phyloP scores from a whole-genome alignment of 768 basidiomycete species.

The Trametes meyenii region DNA sequence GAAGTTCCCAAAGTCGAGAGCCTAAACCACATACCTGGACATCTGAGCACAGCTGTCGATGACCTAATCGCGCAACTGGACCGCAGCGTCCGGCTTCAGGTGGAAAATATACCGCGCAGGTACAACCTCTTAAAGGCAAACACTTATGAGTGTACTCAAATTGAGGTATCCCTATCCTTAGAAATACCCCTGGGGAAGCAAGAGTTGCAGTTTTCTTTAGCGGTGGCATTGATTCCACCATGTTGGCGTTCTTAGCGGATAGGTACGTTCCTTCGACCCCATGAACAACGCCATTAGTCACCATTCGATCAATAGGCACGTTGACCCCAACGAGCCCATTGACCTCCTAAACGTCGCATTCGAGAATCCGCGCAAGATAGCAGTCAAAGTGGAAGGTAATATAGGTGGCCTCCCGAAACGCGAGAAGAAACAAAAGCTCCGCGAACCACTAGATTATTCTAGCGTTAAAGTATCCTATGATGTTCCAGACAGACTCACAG shows the following conservation, averaged over 20 bases:
- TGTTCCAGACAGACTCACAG: conserved; percentile 90
- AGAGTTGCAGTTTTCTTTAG: conserved; percentile 89
- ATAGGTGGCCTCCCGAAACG: conserved; percentile 44
- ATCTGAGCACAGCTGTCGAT: conserved; percentile 48
- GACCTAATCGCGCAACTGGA: conserved; percentile 58
- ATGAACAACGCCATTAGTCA: not conserved
- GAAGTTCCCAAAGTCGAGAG: conserved; percentile 38
- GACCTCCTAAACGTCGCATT: conserved; percentile 94
- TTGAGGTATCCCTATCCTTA: not conserved
- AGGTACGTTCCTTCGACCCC: conserved; percentile 44
- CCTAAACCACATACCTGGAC: conserved; percentile 47
- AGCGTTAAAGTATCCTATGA: conserved; percentile 49
- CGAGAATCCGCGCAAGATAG: conserved; percentile 87
- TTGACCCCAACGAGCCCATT: conserved; percentile 78
- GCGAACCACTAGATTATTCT: conserved; percentile 30
- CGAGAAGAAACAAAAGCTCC: conserved; percentile 43
- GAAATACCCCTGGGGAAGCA: conserved; percentile 41
- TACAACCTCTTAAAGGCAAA: conserved; percentile 33
- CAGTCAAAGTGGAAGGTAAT: conserved; percentile 50
- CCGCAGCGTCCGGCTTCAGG: conserved; percentile 66
- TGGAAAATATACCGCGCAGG: conserved; percentile 64
- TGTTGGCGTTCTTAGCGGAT: conserved; percentile 80
- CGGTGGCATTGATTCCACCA: conserved; percentile 92
- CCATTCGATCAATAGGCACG: conserved; percentile 50
- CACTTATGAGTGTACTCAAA: no score